Percentiles rank a stretch among this genome's conserved stretches.
phyloP scores from a whole-genome alignment of 2,329 filamentous ascomycete species.

The Grosmannia penicillata region DNA sequence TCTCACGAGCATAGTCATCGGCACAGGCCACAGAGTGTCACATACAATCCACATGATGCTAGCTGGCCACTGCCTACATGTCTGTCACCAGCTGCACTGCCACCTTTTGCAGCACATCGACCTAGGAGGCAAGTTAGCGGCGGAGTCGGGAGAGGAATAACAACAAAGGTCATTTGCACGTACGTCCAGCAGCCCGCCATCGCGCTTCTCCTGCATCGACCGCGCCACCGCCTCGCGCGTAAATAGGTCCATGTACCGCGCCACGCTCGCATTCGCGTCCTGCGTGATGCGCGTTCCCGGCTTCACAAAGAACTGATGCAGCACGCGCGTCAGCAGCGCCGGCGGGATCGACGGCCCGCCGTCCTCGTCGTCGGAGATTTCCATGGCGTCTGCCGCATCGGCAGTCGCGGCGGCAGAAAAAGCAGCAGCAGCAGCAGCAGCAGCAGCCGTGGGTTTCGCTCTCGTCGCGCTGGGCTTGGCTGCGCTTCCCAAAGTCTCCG shows the following conservation, averaged over 20 bases:
- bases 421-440: no score
- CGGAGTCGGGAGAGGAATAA: not conserved
- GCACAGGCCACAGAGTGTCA: no score
- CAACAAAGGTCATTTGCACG: no score
- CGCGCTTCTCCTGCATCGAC: slow-evolving; percentile 52
- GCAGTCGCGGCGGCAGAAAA: no score
- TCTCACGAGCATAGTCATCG: no score
- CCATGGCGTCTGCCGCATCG: no score
- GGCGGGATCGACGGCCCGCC: slow-evolving; percentile 44
- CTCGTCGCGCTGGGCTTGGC: no score
- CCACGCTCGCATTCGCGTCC: slow-evolving; percentile 62
- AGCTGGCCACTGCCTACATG: no score
- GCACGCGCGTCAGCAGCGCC: slow-evolving; percentile 58
- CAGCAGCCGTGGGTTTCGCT: no score
- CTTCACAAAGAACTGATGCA: slow-evolving; percentile 66
- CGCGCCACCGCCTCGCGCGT: slow-evolving; percentile 77
- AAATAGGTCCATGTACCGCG: slow-evolving; percentile 83
- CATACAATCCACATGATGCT: no score
- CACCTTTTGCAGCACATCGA: slow-evolving; percentile 81
- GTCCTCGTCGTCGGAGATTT: slow-evolving; percentile 16
- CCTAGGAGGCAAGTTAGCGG: slow-evolving; percentile 28
- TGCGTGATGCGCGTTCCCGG: slow-evolving; percentile 50
- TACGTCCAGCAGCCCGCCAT: slow-evolving; percentile 59
- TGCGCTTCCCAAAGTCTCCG: no score
- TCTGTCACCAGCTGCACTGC: slow-evolving; percentile 76